Percentiles rank a stretch among this genome's conserved stretches.
phyloP scores from a whole-genome alignment of 768 basidiomycete species.

The Russula abietina region DNA sequence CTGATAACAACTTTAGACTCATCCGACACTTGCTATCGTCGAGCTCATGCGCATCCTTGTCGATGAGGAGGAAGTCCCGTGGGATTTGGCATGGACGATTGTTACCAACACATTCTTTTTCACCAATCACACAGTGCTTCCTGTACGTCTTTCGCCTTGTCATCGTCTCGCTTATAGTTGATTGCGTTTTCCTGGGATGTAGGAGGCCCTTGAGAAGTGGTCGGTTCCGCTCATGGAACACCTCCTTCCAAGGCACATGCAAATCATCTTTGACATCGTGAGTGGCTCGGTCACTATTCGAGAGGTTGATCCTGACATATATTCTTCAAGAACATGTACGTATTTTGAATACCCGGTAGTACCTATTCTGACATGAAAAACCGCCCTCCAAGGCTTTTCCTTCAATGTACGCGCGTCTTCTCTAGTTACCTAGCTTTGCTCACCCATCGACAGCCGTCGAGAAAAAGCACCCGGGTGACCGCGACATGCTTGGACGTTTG shows the following conservation, averaged over 20 bases:
- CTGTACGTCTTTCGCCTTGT: conserved; percentile 43
- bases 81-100: conserved; percentile 84
- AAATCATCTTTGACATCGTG: conserved; percentile 88
- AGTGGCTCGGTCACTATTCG: not conserved
- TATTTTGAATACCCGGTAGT: conserved; percentile 6
- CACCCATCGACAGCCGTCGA: conserved; percentile 58
- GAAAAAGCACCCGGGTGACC: conserved; percentile 83
- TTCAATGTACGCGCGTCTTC: conserved; percentile 48
- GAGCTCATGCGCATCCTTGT: conserved; percentile 89
- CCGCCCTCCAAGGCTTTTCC: conserved; percentile 45
- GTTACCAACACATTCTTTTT: conserved; percentile 90
- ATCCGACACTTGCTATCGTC: conserved; percentile 91
- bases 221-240: conserved; percentile 79
- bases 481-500: conserved; percentile 76
- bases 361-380: conserved; percentile 1
- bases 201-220: conserved; percentile 92
- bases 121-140: conserved; percentile 92
- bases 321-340: conserved; percentile 45
- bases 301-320: conserved; percentile 31
- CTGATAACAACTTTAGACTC: conserved; percentile 49
- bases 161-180: not conserved
- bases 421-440: not conserved
- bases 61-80: conserved; percentile 86
- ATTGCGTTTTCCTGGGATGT: conserved; percentile 7
- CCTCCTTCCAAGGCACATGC: conserved; percentile 83